Evolutionary conservation across 306 rosid genomes (phyloP), one percentile per base, ranked within the genome.

Genomic region (Ormosia emarginata): DNA sequence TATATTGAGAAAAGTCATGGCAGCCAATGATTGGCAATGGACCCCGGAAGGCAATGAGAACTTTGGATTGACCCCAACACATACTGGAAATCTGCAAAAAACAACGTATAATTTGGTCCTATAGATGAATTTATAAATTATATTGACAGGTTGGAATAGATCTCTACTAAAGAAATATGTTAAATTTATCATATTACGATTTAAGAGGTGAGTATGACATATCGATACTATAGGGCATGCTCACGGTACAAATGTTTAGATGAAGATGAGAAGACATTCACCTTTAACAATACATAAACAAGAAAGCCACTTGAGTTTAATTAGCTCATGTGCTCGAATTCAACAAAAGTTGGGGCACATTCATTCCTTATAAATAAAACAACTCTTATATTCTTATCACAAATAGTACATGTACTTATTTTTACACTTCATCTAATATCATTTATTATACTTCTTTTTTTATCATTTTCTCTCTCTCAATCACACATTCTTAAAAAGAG

Each of bases 21-120:
- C 15, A 2, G 52, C 74, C 82, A 83, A 80, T 84, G 81, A 83
- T 77, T 83, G 66, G 81, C 55, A 75, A 80, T 81, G 84, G 81
- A 77, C 83, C 86, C 81, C 58, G 62, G 15, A 52, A 44, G 52
- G 74, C n/a, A 43, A 50, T n/a, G n/a, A 24, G 24, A 24, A 24
- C 24, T 24, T 8, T 18, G 63, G 18, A 56, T 56, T 56, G 63
- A 57, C 33, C 58, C 46, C 58, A 75, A 52, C 32, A 7, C 36
- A 36, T 30, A 8, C 18, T 10, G n/a, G 39, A 17, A 46, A 50
- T 6, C 13, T 11, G 8, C 29, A 75, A 24, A 24, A 24, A 24
- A 24, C 24, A 0, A 24, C 24, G 24, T 24, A 37, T 37, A 6
- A 64, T 36, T 64, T 36, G 70, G 24, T 7, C 32, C 15, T 46